phyloP scores from a whole-genome alignment of 495 filamentous ascomycete genomes.

The Xylaria cubensis region DNA sequence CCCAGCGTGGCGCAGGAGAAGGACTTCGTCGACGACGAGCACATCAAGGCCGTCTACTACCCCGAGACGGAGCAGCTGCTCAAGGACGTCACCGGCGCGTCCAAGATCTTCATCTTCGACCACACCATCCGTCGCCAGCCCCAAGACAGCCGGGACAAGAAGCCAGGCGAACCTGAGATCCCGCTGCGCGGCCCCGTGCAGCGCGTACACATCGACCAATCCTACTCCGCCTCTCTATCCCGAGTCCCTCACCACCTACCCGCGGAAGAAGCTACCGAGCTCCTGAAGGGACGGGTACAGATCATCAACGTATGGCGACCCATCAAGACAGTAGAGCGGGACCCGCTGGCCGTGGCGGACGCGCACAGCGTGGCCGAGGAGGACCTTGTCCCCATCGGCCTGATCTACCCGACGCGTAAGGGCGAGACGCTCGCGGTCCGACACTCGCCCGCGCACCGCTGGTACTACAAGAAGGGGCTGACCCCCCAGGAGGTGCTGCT shows the following conservation, averaged over 20 bases:
- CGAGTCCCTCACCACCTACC: slow-evolving; percentile 68
- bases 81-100: slow-evolving; percentile 67
- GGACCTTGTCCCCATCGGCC: slow-evolving; percentile 71
- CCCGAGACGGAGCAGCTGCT: slow-evolving; percentile 70
- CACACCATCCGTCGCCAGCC: slow-evolving; percentile 72
- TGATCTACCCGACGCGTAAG: slow-evolving; percentile 74
- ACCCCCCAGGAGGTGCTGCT: slow-evolving; percentile 66
- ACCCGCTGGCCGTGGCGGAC: slow-evolving; percentile 69
- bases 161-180: not conserved
- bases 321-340: slow-evolving; percentile 66
- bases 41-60: slow-evolving; percentile 71
- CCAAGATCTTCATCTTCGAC: slow-evolving; percentile 75
- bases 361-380: slow-evolving; percentile 64
- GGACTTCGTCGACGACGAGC: slow-evolving; percentile 72
- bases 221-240: slow-evolving; percentile 62
- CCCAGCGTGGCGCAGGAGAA: slow-evolving; percentile 55
- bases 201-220: slow-evolving; percentile 76
- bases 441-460: slow-evolving; percentile 63
- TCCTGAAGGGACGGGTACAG: slow-evolving; percentile 70
- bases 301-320: slow-evolving; percentile 85
- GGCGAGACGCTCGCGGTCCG: slow-evolving; percentile 77
- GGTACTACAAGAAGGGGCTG: slow-evolving; percentile 81
- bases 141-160: slow-evolving; percentile 29
- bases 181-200: slow-evolving; percentile 65
- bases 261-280: slow-evolving; percentile 62